A percentile compares a stretch with the other conserved stretches of the same genome.
Conservation (phyloP, 2,329 filamentous ascomycete genomes). For the Cordyceps cateniannulata region DNA sequence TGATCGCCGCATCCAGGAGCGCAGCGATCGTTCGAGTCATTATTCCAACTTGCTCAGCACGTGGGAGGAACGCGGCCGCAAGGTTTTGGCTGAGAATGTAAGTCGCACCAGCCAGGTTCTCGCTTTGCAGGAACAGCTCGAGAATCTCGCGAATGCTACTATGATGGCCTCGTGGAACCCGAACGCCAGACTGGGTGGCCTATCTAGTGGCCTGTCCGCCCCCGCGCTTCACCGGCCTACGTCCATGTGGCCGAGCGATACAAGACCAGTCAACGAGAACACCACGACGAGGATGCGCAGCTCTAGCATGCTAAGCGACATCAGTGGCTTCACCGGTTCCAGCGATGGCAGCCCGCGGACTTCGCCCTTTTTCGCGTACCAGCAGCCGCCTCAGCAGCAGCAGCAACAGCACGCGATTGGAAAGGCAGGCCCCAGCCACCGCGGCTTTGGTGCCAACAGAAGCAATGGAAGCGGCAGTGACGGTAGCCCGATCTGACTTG, state of each 20-base stretch:
- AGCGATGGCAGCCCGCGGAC: conserved; percentile 40
- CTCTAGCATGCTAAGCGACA: conserved; percentile 60
- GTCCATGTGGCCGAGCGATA: not conserved
- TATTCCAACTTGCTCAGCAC: conserved; percentile 33
- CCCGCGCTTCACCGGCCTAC: conserved; percentile 11
- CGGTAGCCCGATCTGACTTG: conserved; percentile 38
- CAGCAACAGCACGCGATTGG: not conserved
- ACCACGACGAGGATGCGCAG: conserved; percentile 46
- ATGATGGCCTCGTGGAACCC: conserved; percentile 25
- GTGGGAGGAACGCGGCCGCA: conserved; percentile 36
- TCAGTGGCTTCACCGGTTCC: conserved; percentile 61
- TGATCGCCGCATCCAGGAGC: conserved; percentile 49
- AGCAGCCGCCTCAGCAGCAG: not conserved
- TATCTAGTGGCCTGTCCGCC: conserved; percentile 25
- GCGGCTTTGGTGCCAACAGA: conserved; percentile 17
- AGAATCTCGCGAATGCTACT: conserved; percentile 4
- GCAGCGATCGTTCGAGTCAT: conserved; percentile 40
- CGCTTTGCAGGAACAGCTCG: conserved; percentile 25
- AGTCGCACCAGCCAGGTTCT: conserved; percentile 25
- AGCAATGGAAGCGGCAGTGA: conserved; percentile 40
- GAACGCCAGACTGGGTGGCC: conserved; percentile 19
- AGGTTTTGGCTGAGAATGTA: conserved; percentile 29
- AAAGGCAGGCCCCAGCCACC: not conserved
- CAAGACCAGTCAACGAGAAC: conserved; percentile 8
- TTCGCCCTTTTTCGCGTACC: conserved; percentile 1